These are phyloP conservation scores for Picea glauca DNA, from an alignment of 75 land plant species.

Conservation along the genomic window DNA sequence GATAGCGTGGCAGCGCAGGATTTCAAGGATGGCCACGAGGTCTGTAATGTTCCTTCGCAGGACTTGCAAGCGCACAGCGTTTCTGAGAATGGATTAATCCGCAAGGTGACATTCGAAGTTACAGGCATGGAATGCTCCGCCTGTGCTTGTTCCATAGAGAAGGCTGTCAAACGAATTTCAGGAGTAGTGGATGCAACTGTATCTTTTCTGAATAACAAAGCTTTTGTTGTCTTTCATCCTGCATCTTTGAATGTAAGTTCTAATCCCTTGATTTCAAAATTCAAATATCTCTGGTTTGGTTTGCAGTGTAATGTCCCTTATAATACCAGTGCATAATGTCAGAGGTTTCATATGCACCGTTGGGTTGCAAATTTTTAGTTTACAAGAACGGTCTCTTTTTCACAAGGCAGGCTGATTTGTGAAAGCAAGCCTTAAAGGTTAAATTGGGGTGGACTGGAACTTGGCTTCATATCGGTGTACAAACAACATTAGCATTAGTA, in stretches of 20 bases:
- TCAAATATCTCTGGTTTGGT: neutral
- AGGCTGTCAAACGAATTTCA: slow-evolving; percentile 52
- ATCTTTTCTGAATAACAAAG: slow-evolving; percentile 40
- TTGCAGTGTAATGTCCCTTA: slow-evolving; percentile 13
- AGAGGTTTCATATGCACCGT: too few relatives aligned
- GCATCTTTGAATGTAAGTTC: slow-evolving; percentile 53
- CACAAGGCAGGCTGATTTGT: too few relatives aligned
- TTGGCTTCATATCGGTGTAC: too few relatives aligned
- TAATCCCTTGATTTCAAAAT: neutral
- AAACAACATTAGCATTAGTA: too few relatives aligned
- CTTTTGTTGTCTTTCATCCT: slow-evolving; percentile 63
- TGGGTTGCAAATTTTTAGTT: neutral
- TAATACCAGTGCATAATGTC: too few relatives aligned
- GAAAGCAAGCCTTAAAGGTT: too few relatives aligned
- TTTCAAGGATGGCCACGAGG: too few relatives aligned
- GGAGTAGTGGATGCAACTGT: slow-evolving; percentile 60
- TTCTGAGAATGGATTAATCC: neutral
- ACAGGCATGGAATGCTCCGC: slow-evolving; percentile 67
- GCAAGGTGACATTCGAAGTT: slow-evolving; percentile 29
- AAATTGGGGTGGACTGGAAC: too few relatives aligned
- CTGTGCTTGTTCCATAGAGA: slow-evolving; percentile 64
- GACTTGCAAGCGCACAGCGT: too few relatives aligned
- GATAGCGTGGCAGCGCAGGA: too few relatives aligned
- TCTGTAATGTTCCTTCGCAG: too few relatives aligned
- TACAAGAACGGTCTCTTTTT: neutral